Conservation (phyloP, 1,284 basidiomycete species). For the Rhodotorula sp. region DNA sequence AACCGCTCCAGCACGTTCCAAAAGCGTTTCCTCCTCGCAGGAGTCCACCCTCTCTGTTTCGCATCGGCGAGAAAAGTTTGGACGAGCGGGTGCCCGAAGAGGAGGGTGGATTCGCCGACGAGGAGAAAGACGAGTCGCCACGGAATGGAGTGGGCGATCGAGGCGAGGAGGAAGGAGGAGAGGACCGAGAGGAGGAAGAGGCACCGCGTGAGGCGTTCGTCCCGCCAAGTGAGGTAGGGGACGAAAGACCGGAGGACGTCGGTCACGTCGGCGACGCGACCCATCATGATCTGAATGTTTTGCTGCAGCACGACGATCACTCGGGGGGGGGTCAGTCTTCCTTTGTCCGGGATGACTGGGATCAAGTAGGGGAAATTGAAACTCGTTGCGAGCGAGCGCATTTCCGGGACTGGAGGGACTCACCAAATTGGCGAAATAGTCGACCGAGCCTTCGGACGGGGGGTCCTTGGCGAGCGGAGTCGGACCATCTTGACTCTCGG, state of each 20-base stretch:
- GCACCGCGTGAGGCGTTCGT: slow-evolving; percentile 34
- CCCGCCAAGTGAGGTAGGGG: slow-evolving; percentile 43
- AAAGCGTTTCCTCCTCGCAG: neutral
- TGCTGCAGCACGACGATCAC: slow-evolving; percentile 18
- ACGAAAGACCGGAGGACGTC: slow-evolving; percentile 39
- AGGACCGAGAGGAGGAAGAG: slow-evolving; percentile 39
- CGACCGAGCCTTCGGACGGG: slow-evolving; percentile 38
- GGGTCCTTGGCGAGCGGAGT: slow-evolving; percentile 20
- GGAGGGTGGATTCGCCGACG: slow-evolving; percentile 34
- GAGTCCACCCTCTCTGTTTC: neutral
- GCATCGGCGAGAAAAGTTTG: slow-evolving; percentile 14
- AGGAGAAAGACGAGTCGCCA: slow-evolving; percentile 39
- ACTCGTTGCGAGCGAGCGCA: too few species aligned
- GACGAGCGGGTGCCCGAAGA: slow-evolving; percentile 38
- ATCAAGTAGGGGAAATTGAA: neutral
- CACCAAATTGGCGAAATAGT: slow-evolving; percentile 44
- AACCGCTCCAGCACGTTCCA: neutral
- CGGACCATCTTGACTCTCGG: slow-evolving; percentile 16
- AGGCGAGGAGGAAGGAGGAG: slow-evolving; percentile 27
- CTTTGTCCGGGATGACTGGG: too few species aligned
- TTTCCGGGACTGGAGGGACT: neutral
- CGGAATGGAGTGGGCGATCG: slow-evolving; percentile 34
- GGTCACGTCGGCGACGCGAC: slow-evolving; percentile 39
- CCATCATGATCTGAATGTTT: slow-evolving; percentile 47
- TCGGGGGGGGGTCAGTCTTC: too few species aligned